Conservation (phyloP, 805 yeast species). For the Limtongozyma cylindracea region DNA sequence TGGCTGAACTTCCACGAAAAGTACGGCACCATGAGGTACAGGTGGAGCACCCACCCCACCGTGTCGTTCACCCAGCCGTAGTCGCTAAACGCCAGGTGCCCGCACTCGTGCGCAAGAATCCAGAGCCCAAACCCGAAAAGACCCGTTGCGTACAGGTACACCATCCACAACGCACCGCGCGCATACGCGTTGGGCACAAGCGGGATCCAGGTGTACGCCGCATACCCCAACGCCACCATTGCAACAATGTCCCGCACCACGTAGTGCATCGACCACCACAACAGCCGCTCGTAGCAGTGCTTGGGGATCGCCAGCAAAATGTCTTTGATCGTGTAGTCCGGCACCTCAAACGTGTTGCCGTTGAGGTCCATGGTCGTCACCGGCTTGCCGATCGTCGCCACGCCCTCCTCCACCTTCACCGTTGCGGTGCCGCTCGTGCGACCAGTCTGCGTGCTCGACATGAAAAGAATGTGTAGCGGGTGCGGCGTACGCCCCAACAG, state of each 20-base stretch:
- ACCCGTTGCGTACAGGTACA: slow-evolving; percentile 28
- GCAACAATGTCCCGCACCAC: slow-evolving; percentile 39
- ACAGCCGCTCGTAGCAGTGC: slow-evolving; percentile 45
- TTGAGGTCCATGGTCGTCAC: slow-evolving; percentile 27
- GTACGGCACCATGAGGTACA: slow-evolving; percentile 59
- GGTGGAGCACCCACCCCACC: slow-evolving; percentile 69
- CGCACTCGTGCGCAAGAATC: slow-evolving; percentile 84
- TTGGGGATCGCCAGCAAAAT: slow-evolving; percentile 47
- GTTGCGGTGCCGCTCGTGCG: no score
- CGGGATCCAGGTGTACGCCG: slow-evolving; percentile 29
- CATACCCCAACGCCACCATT: slow-evolving; percentile 20
- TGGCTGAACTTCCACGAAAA: slow-evolving; percentile 74
- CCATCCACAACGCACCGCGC: slow-evolving; percentile 33
- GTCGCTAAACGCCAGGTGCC: slow-evolving; percentile 68
- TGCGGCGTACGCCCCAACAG: no score
- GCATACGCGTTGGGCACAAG: slow-evolving; percentile 1
- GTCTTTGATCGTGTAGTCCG: slow-evolving; percentile 56
- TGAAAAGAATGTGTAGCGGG: no score
- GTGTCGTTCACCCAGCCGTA: slow-evolving; percentile 49
- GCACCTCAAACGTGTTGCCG: slow-evolving; percentile 48
- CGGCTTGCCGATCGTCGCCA: no score
- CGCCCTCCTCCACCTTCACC: no score
- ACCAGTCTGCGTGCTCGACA: no score
- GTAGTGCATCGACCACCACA: slow-evolving; percentile 27
- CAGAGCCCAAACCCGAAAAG: slow-evolving; percentile 56